phyloP scores from a whole-genome alignment of 2,329 filamentous ascomycete species.

The Cladophialophora psammophila region DNA sequence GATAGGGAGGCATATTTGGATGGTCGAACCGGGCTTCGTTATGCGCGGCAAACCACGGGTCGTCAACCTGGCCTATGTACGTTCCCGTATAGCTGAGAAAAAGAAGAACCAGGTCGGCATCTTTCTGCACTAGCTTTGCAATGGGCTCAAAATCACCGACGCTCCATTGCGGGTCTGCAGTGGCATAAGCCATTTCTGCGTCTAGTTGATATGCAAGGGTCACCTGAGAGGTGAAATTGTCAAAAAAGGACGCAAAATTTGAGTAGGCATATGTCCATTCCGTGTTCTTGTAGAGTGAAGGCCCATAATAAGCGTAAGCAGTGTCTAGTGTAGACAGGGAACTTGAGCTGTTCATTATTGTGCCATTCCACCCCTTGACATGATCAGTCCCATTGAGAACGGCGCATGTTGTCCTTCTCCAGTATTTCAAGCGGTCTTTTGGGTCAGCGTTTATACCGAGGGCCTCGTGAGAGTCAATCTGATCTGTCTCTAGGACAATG shows the following conservation, averaged over 20 bases:
- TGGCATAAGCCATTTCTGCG: conserved; percentile 11
- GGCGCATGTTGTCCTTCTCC: conserved; percentile 33
- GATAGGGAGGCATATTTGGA: conserved; percentile 3
- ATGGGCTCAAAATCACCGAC: conserved; percentile 31
- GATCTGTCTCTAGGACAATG: conserved; percentile 33
- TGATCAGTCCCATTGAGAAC: conserved; percentile 30
- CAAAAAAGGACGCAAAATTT: conserved; percentile 33
- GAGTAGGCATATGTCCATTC: conserved; percentile 34
- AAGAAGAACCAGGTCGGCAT: conserved; percentile 29
- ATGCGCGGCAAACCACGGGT: conserved; percentile 37
- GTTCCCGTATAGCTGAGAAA: conserved; percentile 34
- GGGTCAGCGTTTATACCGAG: conserved; percentile 37
- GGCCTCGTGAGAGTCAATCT: conserved; percentile 35
- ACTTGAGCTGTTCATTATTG: conserved; percentile 6
- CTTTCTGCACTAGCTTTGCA: conserved; percentile 16
- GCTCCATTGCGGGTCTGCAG: conserved; percentile 13
- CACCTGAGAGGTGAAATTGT: conserved; percentile 29
- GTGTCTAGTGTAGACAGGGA: conserved; percentile 3
- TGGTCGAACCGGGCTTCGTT: not conserved
- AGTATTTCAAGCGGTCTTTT: conserved; percentile 33
- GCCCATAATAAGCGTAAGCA: conserved; percentile 29
- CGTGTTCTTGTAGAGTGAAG: conserved; percentile 28
- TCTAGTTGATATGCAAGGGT: conserved; percentile 32
- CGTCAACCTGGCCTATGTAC: conserved; percentile 31
- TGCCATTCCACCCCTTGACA: conserved; percentile 31